These are phyloP conservation scores for Backusella morwellensis DNA, from an alignment of 192 early-diverging fungal species.

Conservation along the genomic window DNA sequence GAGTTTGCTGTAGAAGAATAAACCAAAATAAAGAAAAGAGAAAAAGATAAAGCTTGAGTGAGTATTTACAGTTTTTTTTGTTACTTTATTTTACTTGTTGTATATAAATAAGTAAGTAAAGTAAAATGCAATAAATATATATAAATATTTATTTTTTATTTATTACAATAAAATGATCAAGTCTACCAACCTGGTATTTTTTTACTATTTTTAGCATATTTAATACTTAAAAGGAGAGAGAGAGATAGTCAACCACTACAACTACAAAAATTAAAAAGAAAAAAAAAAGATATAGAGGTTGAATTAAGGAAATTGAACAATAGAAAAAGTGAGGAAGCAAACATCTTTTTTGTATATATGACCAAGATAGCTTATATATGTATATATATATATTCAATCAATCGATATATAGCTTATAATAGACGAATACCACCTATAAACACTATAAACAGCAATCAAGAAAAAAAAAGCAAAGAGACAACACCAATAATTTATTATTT, in stretches of 20 bases:
- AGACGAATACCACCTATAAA: not conserved
- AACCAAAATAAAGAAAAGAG: not conserved
- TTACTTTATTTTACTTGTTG: not conserved
- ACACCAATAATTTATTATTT: not conserved
- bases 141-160: not conserved
- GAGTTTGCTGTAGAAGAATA: not conserved
- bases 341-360: too few relatives aligned
- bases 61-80: not conserved
- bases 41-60: not conserved
- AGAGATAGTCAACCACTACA: not conserved
- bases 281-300: not conserved
- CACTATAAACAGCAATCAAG: not conserved
- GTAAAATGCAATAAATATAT: not conserved
- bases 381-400: not conserved
- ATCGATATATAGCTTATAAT: not conserved
- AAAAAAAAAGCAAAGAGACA: not conserved
- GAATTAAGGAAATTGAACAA: not conserved
- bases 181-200: not conserved
- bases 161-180: not conserved
- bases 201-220: not conserved
- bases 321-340: not conserved
- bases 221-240: not conserved
- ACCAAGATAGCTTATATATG: not conserved
- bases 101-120: not conserved
- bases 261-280: not conserved